These are phyloP conservation scores for Aureococcus anophagefferens DNA, from an alignment of 108 stramenopile genomes.

Conservation along the genomic window DNA sequence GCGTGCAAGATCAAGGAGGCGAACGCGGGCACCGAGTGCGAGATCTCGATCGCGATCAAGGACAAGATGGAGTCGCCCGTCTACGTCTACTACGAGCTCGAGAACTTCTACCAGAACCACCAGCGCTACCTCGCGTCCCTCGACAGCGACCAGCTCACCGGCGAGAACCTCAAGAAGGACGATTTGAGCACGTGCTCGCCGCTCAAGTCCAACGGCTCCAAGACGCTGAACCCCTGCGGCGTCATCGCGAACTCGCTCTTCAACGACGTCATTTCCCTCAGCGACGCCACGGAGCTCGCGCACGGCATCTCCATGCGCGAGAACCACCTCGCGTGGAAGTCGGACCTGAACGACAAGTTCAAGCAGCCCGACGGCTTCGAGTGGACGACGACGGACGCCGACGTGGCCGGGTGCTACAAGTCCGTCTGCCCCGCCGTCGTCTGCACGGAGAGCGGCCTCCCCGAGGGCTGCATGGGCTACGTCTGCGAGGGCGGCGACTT, in stretches of 20 bases:
- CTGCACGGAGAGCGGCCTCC: background rate
- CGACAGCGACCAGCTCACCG: conserved; percentile 8
- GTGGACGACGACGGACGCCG: background rate
- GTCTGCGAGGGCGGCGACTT: background rate
- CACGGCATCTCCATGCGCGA: conserved; percentile 52
- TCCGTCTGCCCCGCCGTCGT: background rate
- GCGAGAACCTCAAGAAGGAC: background rate
- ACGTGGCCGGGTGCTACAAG: background rate
- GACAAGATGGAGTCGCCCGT: conserved; percentile 73
- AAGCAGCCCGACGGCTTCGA: conserved; percentile 66
- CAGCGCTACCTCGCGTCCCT: conserved; percentile 51
- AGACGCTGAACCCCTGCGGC: conserved; percentile 85
- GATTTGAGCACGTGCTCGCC: background rate
- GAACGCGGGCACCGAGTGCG: background rate
- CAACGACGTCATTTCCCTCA: conserved; percentile 72
- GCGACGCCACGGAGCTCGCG: no score
- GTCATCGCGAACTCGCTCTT: conserved; percentile 95
- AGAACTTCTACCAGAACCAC: conserved; percentile 98
- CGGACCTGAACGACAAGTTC: conserved; percentile 77
- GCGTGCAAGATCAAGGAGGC: conserved; percentile 3
- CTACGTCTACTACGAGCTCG: conserved; percentile 85
- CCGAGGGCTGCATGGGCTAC: background rate
- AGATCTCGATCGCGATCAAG: background rate
- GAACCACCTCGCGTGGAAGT: conserved; percentile 84
- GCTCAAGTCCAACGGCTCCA: background rate